A percentile compares a stretch with the other conserved stretches of the same genome.
Evolutionary conservation across 2,329 filamentous ascomycete genomes (phyloP).

Genomic region (Atkinsonella texensis): DNA sequence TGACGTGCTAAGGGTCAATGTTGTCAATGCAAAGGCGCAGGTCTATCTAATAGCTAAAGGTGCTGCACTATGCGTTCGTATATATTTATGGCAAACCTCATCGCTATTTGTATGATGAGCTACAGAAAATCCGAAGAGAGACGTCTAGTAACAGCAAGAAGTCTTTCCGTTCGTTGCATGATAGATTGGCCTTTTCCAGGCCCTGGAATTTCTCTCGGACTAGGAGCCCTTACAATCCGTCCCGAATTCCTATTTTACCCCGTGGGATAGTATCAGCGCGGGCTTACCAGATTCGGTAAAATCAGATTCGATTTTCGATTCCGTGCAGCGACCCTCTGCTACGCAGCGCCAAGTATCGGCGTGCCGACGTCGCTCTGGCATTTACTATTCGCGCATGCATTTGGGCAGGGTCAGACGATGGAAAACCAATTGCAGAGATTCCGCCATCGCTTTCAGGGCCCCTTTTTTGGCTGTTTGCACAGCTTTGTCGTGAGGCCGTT

Average conservation of each 20-base stretch:
- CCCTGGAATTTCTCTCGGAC: conserved; percentile 1
- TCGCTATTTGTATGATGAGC: too few relatives aligned
- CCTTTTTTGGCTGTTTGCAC: conserved; percentile 10
- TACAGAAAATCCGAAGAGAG: too few relatives aligned
- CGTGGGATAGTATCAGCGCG: conserved; percentile 5
- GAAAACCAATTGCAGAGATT: conserved; percentile 3
- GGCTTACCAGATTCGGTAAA: conserved; percentile 3
- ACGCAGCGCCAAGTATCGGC: conserved; percentile 1
- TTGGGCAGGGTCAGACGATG: conserved; percentile 7
- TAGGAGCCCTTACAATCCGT: not conserved
- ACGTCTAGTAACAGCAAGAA: too few relatives aligned
- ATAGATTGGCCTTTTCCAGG: conserved; percentile 2
- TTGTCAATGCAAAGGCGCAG: not conserved
- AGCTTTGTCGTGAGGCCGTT: conserved; percentile 8
- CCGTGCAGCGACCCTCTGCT: conserved; percentile 5
- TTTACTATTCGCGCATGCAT: conserved; percentile 11
- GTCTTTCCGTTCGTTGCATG: too few relatives aligned
- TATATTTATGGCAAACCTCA: not conserved
- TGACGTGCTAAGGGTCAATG: not conserved
- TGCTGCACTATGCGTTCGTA: not conserved
- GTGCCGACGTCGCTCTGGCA: conserved; percentile 10
- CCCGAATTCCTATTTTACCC: not conserved
- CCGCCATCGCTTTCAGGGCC: conserved; percentile 11
- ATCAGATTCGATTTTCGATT: conserved; percentile 1
- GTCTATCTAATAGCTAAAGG: not conserved